Evolutionary conservation across 1,284 basidiomycete species (phyloP).

Genomic region (Vanrija pseudolonga): DNA sequence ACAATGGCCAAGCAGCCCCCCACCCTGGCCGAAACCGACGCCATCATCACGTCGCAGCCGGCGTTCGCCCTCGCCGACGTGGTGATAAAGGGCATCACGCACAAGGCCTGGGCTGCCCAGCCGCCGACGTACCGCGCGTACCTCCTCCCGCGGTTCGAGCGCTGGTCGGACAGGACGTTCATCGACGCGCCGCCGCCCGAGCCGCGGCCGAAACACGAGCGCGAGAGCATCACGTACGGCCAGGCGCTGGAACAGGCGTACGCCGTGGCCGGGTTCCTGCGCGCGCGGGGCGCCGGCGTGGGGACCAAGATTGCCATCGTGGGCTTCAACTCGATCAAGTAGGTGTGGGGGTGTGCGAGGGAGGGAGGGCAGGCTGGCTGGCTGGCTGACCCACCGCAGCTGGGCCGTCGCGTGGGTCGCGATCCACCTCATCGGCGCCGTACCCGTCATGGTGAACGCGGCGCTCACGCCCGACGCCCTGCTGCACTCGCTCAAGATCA

Average conservation of each 20-base stretch:
- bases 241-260: slow-evolving; percentile 23
- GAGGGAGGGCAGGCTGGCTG: neutral
- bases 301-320: slow-evolving; percentile 36
- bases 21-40: too few relatives aligned
- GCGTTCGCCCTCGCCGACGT: too few relatives aligned
- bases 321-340: slow-evolving; percentile 26
- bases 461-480: slow-evolving; percentile 21
- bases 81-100: too few relatives aligned
- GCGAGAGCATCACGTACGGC: slow-evolving; percentile 26
- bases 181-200: slow-evolving; percentile 26
- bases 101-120: too few relatives aligned
- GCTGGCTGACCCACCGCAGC: neutral
- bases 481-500: slow-evolving; percentile 28
- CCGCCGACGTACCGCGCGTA: slow-evolving; percentile 32
- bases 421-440: slow-evolving; percentile 38
- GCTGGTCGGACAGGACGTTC: slow-evolving; percentile 27
- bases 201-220: neutral
- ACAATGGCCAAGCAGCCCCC: too few relatives aligned
- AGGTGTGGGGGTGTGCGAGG: neutral
- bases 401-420: slow-evolving; percentile 38
- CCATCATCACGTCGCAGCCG: too few relatives aligned
- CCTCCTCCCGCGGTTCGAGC: slow-evolving; percentile 22
- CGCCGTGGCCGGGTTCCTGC: slow-evolving; percentile 34
- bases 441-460: slow-evolving; percentile 37
- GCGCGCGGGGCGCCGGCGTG: slow-evolving; percentile 22